phyloP scores from a whole-genome alignment of 495 filamentous ascomycete species.

The Chlorociboria aeruginascens region DNA sequence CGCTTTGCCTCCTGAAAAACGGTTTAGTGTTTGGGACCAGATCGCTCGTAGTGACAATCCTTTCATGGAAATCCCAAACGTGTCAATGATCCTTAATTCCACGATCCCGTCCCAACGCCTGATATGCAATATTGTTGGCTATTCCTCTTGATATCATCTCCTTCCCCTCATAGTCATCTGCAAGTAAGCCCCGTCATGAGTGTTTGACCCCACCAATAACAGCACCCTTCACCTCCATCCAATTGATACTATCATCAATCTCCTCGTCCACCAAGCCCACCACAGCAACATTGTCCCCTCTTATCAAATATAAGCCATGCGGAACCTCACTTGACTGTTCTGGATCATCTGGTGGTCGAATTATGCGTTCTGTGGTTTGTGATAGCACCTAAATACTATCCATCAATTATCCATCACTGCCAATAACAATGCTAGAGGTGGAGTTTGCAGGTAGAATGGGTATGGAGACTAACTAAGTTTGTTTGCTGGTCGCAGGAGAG shows the following conservation, averaged over 20 bases:
- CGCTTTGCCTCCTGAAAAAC: too few relatives aligned
- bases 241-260: conserved; percentile 79
- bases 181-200: conserved; percentile 9
- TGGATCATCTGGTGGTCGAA: conserved; percentile 68
- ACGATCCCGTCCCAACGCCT: conserved; percentile 11
- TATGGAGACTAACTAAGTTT: conserved; percentile 49
- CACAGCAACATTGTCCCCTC: conserved; percentile 89
- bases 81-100: too few relatives aligned
- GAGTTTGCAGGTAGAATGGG: background rate
- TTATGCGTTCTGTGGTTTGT: conserved; percentile 79
- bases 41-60: too few relatives aligned
- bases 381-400: conserved; percentile 45
- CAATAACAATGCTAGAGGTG: background rate
- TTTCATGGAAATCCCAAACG: too few relatives aligned
- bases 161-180: background rate
- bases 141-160: background rate
- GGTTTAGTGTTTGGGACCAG: too few relatives aligned
- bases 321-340: conserved; percentile 71
- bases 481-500: conserved; percentile 84
- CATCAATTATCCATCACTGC: conserved; percentile 1
- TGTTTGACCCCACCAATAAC: conserved; percentile 44
- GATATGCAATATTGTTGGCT: conserved; percentile 11
- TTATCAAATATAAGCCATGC: conserved; percentile 82
- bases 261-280: conserved; percentile 84
- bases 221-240: conserved; percentile 76